Evolutionary conservation across 2,329 filamentous ascomycete species (phyloP).

Genomic region (Dothideomycetes sp.): DNA sequence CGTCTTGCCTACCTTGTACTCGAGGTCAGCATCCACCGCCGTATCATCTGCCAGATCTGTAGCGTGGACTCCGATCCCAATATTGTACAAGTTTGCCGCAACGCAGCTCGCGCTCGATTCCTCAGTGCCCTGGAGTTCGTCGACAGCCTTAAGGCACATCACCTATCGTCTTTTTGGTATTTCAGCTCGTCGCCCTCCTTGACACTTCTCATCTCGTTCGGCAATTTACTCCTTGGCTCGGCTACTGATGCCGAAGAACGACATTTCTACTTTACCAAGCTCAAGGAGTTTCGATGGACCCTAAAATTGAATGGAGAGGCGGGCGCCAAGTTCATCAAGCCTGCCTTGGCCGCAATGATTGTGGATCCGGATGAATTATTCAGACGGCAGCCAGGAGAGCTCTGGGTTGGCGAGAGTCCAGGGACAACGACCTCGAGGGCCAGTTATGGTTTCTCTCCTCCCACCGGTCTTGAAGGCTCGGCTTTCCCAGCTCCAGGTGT

Average conservation of each 20-base stretch:
- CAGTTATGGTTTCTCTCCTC: not conserved
- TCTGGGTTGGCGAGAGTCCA: not conserved
- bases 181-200: slow-evolving; percentile 33
- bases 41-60: slow-evolving; percentile 22
- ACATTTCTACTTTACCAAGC: slow-evolving; percentile 22
- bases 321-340: slow-evolving; percentile 32
- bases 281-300: slow-evolving; percentile 32
- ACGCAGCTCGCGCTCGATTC: slow-evolving; percentile 32
- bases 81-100: slow-evolving; percentile 27
- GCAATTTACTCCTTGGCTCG: slow-evolving; percentile 27
- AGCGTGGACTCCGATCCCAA: slow-evolving; percentile 15
- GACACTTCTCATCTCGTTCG: slow-evolving; percentile 30
- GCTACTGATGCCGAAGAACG: slow-evolving; percentile 22
- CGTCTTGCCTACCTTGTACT: slow-evolving; percentile 35
- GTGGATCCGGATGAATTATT: slow-evolving; percentile 4
- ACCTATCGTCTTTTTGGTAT: slow-evolving; percentile 38
- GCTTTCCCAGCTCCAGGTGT: not conserved
- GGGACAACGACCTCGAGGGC: not conserved
- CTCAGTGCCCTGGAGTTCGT: slow-evolving; percentile 34
- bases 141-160: slow-evolving; percentile 31
- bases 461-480: not conserved
- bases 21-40: slow-evolving; percentile 35
- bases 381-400: not conserved
- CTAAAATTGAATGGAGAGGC: slow-evolving; percentile 30
- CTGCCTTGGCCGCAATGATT: slow-evolving; percentile 16